These are phyloP conservation scores for Neofusicoccum sp. DNA, from an alignment of 2,329 filamentous ascomycete species.

Conservation along the genomic window DNA sequence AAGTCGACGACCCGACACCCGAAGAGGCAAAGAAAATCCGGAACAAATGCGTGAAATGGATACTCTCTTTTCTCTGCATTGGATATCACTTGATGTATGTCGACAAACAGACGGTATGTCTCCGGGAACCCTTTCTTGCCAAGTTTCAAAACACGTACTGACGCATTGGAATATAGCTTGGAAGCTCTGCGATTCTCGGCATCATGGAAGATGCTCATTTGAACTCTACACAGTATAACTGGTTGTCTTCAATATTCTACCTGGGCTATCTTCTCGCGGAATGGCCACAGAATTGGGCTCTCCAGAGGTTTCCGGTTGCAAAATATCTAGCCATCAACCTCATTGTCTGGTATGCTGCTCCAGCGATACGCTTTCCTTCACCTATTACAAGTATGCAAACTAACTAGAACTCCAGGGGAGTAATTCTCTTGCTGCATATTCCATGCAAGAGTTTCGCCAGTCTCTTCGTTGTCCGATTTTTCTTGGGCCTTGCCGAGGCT, in stretches of 20 bases:
- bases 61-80: slow-evolving; percentile 44
- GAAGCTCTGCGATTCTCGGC: slow-evolving; percentile 34
- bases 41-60: slow-evolving; percentile 41
- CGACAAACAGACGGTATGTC: slow-evolving; percentile 39
- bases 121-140: neutral
- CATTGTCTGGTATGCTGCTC: neutral
- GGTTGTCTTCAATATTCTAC: slow-evolving; percentile 23
- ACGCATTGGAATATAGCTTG: slow-evolving; percentile 5
- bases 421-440: slow-evolving; percentile 36
- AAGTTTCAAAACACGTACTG: neutral
- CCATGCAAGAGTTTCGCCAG: slow-evolving; percentile 28
- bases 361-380: too few relatives aligned
- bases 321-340: slow-evolving; percentile 18
- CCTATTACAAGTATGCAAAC: too few relatives aligned
- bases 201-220: slow-evolving; percentile 36
- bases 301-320: slow-evolving; percentile 23
- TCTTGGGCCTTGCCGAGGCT: slow-evolving; percentile 72
- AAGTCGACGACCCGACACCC: slow-evolving; percentile 41
- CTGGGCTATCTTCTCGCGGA: slow-evolving; percentile 30
- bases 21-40: slow-evolving; percentile 36
- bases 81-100: slow-evolving; percentile 47
- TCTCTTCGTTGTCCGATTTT: slow-evolving; percentile 58
- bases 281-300: slow-evolving; percentile 30
- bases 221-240: slow-evolving; percentile 34
- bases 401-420: slow-evolving; percentile 27